Base-by-base conservation (phyloP, 306 rosid genomes). In the Vigna radiata region DNA sequence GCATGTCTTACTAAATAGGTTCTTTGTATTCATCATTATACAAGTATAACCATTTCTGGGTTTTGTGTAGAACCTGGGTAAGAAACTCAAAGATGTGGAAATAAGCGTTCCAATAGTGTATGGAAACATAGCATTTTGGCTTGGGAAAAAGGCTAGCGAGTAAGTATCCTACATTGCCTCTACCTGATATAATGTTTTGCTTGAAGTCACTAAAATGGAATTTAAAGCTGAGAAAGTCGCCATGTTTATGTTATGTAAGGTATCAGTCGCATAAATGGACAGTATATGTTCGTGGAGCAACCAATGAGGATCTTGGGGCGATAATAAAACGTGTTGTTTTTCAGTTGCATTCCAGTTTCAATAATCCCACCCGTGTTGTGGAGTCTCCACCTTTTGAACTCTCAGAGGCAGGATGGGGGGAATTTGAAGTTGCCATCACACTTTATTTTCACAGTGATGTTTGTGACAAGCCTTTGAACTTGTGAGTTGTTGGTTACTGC, bases 321-420 rank as follows among this genome's bases (percentile, higher is more conserved):
- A 82, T 88, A 61, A 31, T 92, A 72, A 88, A 87, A 84, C 90
- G 87, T 14, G 93, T 46, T 73, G 93, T 90, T 83, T 90, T 92
- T 84, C 95, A 92, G 91, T 78, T 92, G 83, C 97, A 90, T 86
- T 77, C 96, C 43, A 92, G 96, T 90, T 92, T 92, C 87, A 88
- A 84, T 44, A 92, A 87, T 80, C 97, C 96, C 48, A 88, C 89
- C 47, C 83, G 93, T 79, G 84, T 87, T 74, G 68, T 92, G 64
- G 96, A 92, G 66, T 53, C 96, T 4, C 91, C 97, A 0, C 97
- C 97, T 27, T 92, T 92, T 64, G 97, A 92, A 77, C 63, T 92
- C 73, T 92, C 97, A 1, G 97, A 92, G 75, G 53, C 90, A 33
- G 97, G 97, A 72, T 92, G 97, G 96, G 96, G 96, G 23, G 96